Base-by-base conservation (phyloP, 2,329 filamentous ascomycete genomes). In the Furcasterigmium furcatum region DNA sequence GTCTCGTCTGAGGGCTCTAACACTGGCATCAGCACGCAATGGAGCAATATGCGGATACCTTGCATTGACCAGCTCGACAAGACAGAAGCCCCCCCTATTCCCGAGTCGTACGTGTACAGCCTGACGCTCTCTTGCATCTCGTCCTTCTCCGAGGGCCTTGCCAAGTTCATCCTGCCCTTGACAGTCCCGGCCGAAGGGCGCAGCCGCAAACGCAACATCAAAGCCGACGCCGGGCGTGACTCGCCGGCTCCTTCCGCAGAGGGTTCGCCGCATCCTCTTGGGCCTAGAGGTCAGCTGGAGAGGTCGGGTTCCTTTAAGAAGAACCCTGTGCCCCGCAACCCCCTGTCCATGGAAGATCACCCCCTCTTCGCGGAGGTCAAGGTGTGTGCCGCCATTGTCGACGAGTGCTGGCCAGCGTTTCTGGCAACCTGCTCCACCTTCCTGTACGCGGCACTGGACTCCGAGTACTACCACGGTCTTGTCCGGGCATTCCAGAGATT, bases 51-150 rank as follows among this genome's bases (percentile, higher is more conserved):
- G 50, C 82, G 90, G 41, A 87, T 91, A 10, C 86, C 91, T 5
- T 96, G 90, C 59, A 89, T 97, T 50, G 94, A 99, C 56, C 89
- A 96, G 52, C 79, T 97, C 18, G 94, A 99, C 68, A 99, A 97
- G 64, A 80, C 83, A 0, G 91, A 96, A 40, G 79, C 92, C 1
- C 91, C 92, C 4, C 57, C 73, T 1, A 80, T 95, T 19, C 94
- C 94, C 0, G 92, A 96, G 50, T 96, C 94, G 0, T 99, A 99
- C 58, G 79, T 96, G 8, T 97, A 96, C 66, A 90, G 87, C 51
- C 73, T 99, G 40, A 88, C 92, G 2, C 70, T 99, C 35, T 87
- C 88, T 3, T 97, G 92, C 58, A 86, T 99, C 48, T 92, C 88
- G 38, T 90, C 85, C 2, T 79, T 99, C 41, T 95, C 92, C 1